Percentiles rank a stretch among this genome's conserved stretches.
Conservation (phyloP, 371 early-diverging fungal genomes). For the Syncephalastrum monosporum region DNA sequence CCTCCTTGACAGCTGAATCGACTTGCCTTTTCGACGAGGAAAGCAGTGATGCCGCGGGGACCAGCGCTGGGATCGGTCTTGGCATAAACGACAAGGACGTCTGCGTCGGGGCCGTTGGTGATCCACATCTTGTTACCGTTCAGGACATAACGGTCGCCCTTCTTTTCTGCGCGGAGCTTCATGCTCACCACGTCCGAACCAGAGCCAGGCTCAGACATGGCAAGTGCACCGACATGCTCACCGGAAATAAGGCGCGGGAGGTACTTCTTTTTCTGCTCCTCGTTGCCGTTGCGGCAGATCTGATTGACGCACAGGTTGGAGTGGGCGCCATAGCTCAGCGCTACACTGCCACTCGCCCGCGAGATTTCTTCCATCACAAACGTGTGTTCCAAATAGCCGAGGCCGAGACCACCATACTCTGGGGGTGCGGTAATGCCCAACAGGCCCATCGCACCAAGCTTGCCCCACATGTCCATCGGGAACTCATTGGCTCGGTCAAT, state of each 20-base stretch:
- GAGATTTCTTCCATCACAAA: constrained; percentile 94
- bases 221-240: constrained; percentile 92
- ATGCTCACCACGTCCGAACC: constrained; percentile 97
- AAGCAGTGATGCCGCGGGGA: constrained; percentile 92
- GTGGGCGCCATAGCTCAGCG: constrained; percentile 95
- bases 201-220: constrained; percentile 93
- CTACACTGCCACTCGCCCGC: constrained; percentile 90
- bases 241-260: constrained; percentile 91
- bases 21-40: constrained; percentile 83
- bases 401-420: constrained; percentile 87
- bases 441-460: constrained; percentile 95
- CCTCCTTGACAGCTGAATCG: not conserved
- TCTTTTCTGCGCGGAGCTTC: constrained; percentile 83
- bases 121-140: constrained; percentile 97
- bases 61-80: constrained; percentile 85
- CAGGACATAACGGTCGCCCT: constrained; percentile 78
- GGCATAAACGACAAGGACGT: constrained; percentile 93
- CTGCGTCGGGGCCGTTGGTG: constrained; percentile 96
- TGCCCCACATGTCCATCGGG: constrained; percentile 96
- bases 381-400: constrained; percentile 93
- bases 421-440: constrained; percentile 88
- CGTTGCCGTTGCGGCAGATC: constrained; percentile 89
- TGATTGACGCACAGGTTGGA: constrained; percentile 98
- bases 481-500: constrained; percentile 90
- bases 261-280: constrained; percentile 88